phyloP scores from a whole-genome alignment of 2,329 filamentous ascomycete species.

The Fusarium sp. region DNA sequence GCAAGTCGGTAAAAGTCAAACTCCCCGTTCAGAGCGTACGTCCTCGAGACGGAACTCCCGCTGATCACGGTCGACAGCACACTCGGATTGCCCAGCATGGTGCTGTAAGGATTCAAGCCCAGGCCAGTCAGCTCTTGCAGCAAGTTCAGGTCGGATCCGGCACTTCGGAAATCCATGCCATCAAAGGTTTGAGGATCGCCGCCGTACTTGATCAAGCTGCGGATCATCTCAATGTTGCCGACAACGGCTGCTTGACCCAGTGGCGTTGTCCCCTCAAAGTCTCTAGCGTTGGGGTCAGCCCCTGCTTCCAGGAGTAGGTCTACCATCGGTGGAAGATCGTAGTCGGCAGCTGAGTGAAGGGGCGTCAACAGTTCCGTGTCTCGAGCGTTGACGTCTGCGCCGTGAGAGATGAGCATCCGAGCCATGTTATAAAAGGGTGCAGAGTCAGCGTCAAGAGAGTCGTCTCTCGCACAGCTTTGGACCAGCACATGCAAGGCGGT shows the following conservation, averaged over 20 bases:
- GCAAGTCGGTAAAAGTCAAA: conserved; percentile 35
- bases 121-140: conserved; percentile 15
- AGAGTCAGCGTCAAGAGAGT: not conserved
- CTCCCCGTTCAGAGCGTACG: conserved; percentile 25
- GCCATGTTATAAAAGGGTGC: conserved; percentile 12
- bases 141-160: not conserved
- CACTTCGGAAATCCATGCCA: not conserved
- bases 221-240: not conserved
- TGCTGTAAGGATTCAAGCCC: conserved; percentile 26
- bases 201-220: conserved; percentile 24
- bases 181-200: conserved; percentile 15
- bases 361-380: conserved; percentile 20
- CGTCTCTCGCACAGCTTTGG: not conserved
- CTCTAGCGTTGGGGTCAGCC: conserved; percentile 30
- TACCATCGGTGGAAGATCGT: not conserved
- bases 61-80: conserved; percentile 11
- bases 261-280: conserved; percentile 12
- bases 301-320: conserved; percentile 29
- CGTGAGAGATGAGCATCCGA: conserved; percentile 19
- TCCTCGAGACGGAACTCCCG: not conserved
- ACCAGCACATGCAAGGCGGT: conserved; percentile 33
- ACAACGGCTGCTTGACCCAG: conserved; percentile 11
- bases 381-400: conserved; percentile 33
- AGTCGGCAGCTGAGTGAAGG: conserved; percentile 20
- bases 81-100: not conserved